Evolutionary conservation across 2,329 filamentous ascomycete genomes (phyloP).

Genomic region (Hypoxylon sp.): DNA sequence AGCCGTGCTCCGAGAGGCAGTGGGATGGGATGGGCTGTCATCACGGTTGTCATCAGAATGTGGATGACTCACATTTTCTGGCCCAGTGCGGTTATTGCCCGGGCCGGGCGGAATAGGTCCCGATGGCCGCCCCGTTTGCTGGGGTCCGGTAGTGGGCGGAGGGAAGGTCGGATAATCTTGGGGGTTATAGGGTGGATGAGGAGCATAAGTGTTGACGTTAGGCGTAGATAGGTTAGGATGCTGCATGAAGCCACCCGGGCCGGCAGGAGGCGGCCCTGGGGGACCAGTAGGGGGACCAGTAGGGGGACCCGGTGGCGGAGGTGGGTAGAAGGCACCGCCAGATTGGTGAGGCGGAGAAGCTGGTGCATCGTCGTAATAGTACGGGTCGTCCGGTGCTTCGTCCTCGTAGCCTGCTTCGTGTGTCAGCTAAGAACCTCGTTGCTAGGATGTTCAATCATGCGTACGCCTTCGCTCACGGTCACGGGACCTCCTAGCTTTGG

Average conservation of each 20-base stretch:
- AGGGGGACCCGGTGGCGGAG: conserved; percentile 22
- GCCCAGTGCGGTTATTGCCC: conserved; percentile 43
- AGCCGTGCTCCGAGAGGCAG: conserved; percentile 47
- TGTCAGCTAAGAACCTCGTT: conserved; percentile 34
- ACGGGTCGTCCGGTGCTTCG: conserved; percentile 40
- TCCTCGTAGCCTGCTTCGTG: conserved; percentile 49
- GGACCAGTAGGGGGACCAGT: conserved; percentile 24
- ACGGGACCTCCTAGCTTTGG: conserved; percentile 48
- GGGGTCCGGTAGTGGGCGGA: conserved; percentile 10
- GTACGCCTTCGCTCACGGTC: conserved; percentile 53
- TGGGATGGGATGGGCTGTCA: conserved; percentile 45
- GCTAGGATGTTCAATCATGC: conserved; percentile 17
- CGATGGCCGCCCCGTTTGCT: conserved; percentile 10
- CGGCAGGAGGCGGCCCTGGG: conserved; percentile 32
- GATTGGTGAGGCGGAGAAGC: conserved; percentile 49
- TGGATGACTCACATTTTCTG: conserved; percentile 53
- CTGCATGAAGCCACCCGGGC: conserved; percentile 46
- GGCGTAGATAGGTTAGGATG: conserved; percentile 48
- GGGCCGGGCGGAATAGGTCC: conserved; percentile 41
- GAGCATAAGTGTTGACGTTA: conserved; percentile 47
- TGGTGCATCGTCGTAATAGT: conserved; percentile 44
- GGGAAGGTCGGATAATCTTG: conserved; percentile 45
- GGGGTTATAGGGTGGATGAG: conserved; percentile 47
- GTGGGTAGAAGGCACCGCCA: conserved; percentile 48
- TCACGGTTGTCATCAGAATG: conserved; percentile 44